These are phyloP conservation scores for Fusarium pininemorale DNA, from an alignment of 2,329 filamentous ascomycete species.

Conservation along the genomic window DNA sequence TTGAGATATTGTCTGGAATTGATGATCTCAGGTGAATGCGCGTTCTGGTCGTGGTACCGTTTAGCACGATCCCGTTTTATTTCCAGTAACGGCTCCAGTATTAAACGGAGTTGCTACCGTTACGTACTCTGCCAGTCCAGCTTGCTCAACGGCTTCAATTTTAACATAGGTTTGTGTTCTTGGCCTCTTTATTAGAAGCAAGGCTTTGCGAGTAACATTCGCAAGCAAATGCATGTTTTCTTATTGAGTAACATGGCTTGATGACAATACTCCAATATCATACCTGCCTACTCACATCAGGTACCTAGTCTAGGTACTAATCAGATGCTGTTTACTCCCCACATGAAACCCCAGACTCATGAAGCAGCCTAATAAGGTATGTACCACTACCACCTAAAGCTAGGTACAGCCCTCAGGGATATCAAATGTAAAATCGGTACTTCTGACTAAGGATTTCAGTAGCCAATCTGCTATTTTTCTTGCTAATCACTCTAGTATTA, in stretches of 20 bases:
- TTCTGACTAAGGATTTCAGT: no score
- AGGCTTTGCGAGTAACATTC: neutral
- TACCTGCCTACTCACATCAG: neutral
- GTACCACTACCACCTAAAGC: no score
- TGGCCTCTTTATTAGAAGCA: neutral
- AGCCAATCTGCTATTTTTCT: no score
- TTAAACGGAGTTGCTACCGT: constrained; percentile 9
- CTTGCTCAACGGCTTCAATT: neutral
- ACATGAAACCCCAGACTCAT: no score
- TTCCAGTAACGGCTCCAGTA: constrained; percentile 11
- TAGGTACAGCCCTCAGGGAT: no score
- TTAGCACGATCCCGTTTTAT: constrained; percentile 7
- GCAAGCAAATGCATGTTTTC: neutral
- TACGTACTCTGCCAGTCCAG: neutral
- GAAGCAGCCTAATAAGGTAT: no score
- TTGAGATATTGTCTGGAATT: constrained; percentile 28
- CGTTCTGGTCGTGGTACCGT: constrained; percentile 26
- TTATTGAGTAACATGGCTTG: neutral
- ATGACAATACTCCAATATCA: neutral
- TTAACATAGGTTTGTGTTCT: neutral
- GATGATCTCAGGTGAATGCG: constrained; percentile 31
- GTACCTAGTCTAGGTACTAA: no score
- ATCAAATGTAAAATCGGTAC: no score
- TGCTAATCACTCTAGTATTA: no score
- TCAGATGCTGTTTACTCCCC: no score